Percentiles rank a stretch among this genome's conserved stretches.
Conservation (phyloP, 306 rosid genomes). For the Vigna unguiculata region DNA sequence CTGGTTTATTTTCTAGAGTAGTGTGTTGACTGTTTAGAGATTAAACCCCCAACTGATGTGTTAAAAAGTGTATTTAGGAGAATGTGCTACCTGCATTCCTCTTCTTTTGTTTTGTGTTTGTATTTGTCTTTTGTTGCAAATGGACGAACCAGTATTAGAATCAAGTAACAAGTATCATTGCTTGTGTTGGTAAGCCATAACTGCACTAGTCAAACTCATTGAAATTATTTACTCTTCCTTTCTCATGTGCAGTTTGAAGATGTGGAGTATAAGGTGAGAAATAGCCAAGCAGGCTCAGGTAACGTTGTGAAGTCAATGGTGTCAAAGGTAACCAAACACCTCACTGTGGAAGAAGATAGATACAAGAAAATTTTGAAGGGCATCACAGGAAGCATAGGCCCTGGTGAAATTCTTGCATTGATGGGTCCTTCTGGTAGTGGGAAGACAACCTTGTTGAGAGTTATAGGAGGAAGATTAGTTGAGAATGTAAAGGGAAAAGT, state of each 20-base stretch:
- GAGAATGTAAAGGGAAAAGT: conserved; percentile 79
- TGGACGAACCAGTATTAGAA: neutral
- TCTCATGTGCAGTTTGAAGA: conserved; percentile 81
- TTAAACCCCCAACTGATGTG: neutral
- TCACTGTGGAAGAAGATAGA: conserved; percentile 56
- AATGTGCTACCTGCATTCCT: neutral
- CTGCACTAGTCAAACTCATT: neutral
- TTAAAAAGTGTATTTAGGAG: neutral
- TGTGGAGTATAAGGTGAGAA: conserved; percentile 80
- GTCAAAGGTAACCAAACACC: conserved; percentile 61
- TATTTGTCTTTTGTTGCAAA: neutral
- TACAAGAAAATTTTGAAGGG: conserved; percentile 82
- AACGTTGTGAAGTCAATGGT: conserved; percentile 64
- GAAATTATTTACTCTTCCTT: neutral
- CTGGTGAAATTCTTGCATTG: conserved; percentile 93
- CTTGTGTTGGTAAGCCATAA: conserved; percentile 2
- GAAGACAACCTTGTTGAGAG: conserved; percentile 89
- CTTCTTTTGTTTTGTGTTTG: neutral
- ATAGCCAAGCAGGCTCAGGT: conserved; percentile 47
- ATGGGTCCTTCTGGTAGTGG: conserved; percentile 99
- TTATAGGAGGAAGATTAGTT: conserved; percentile 77
- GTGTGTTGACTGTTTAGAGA: neutral
- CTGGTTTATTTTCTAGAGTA: neutral
- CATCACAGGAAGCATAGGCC: conserved; percentile 91
- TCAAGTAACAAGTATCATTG: neutral